Base-by-base conservation (phyloP, 176 grass and related monocot species). In the sorghum (Sorghum bicolor) region DNA sequence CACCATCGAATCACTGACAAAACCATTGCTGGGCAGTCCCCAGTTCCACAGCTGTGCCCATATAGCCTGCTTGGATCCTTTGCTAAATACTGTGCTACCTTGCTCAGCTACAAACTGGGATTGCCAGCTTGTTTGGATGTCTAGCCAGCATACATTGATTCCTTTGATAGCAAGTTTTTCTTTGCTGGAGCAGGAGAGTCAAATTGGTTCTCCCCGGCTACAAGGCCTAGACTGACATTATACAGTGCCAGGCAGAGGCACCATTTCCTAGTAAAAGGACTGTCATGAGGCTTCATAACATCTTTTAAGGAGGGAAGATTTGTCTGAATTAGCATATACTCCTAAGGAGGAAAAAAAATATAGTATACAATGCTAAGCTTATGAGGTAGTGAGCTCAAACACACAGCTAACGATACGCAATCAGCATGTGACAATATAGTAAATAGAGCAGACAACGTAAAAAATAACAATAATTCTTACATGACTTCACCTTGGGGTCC, bases 401-500 rank as follows among this genome's bases (percentile, higher is more conserved):
- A 22, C 31, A 68, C 12, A 36, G 20, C 36, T 58, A 82, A 77
- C n/a, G 33, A 53, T 19, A 84, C 37, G 50, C 70, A 58, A 28
- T 74, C 78, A 75, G 10, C 76, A 47, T 22, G 29, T 20, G 19
- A 53, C 26, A 16, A 64, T 63, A 74, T 2, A 77, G 43, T 39
- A 72, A 67, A 78, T 41, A 38, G 28, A 87, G 30, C 36, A 55
- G 40, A 77, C 14, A 16, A 73, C 60, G 67, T 72, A 77, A 72
- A 73, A 40, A 86, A 86, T 13, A 86, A 86, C 43, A 73, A 81
- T 82, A 81, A 76, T 86, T 94, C 92, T 93, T 97, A 94, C 92
- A 97, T 93, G 93, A 95, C 91, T 88, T 98, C 93, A 98, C 96
- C 96, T 98, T 95, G 93, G 96, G 93, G 77, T 98, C 84, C 86